A percentile compares a stretch with the other conserved stretches of the same genome.
Evolutionary conservation across 2,329 filamentous ascomycete genomes (phyloP).

Genomic region (Cercospora beticola): DNA sequence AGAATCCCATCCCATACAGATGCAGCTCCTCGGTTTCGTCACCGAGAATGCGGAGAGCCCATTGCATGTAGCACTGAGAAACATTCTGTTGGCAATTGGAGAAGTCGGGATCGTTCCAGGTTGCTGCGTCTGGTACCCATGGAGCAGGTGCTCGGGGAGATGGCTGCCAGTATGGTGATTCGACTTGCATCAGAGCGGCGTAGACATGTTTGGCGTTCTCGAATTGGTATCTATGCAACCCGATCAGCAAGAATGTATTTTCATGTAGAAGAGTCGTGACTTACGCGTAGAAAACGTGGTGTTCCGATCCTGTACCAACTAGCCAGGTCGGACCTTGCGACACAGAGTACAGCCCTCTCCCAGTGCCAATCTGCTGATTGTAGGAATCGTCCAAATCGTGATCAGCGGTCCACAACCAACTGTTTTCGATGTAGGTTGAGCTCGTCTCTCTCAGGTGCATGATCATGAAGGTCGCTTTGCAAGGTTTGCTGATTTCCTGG

Average conservation of each 20-base stretch:
- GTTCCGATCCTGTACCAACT: slow-evolving; percentile 52
- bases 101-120: slow-evolving; percentile 37
- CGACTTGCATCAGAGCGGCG: slow-evolving; percentile 52
- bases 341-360: slow-evolving; percentile 44
- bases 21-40: slow-evolving; percentile 38
- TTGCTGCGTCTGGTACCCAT: slow-evolving; percentile 40
- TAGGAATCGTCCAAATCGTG: slow-evolving; percentile 49
- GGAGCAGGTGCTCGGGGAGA: slow-evolving; percentile 41
- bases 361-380: slow-evolving; percentile 43
- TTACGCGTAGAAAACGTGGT: slow-evolving; percentile 52
- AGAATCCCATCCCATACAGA: slow-evolving; percentile 43
- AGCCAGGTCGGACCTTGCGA: slow-evolving; percentile 52
- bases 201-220: slow-evolving; percentile 51
- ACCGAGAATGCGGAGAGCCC: slow-evolving; percentile 28
- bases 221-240: slow-evolving; percentile 43
- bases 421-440: slow-evolving; percentile 55
- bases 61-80: slow-evolving; percentile 40
- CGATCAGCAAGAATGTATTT: not conserved
- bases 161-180: slow-evolving; percentile 50
- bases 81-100: slow-evolving; percentile 26
- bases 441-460: slow-evolving; percentile 50
- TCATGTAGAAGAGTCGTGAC: not conserved
- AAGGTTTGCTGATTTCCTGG: slow-evolving; percentile 42
- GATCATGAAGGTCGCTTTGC: slow-evolving; percentile 38
- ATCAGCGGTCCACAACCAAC: slow-evolving; percentile 53